Base-by-base conservation (phyloP, 2,329 filamentous ascomycete species). In the Lecanicillium sp. region DNA sequence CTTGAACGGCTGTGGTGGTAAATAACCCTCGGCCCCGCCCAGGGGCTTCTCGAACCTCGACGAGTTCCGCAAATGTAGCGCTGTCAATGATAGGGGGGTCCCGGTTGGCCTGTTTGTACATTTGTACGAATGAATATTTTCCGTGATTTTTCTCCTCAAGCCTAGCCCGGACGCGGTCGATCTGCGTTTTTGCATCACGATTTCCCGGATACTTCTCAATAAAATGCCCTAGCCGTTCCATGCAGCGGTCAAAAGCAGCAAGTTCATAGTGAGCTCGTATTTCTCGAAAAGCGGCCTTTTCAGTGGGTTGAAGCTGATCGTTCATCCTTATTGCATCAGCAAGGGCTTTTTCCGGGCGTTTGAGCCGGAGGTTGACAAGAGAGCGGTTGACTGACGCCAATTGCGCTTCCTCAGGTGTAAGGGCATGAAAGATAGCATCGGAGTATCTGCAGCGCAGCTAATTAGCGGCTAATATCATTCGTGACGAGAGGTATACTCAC, bases 11-110 rank as follows among this genome's bases (percentile, higher is more conserved):
- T 17, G 62, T 59, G 1, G 68, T 75, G 0, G 71, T 73, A 54
- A 79, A 81, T 0, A 80, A 58, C 0, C 77, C 77, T 2, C 67
- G 65, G 2, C 75, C 76, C 15, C 67, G 63, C 8, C 60, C 67
- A 1, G 59, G 56, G 1, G 71, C 69, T 6, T 57, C 36, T 27
- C 63, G 68, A 0, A 78, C 54, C 36, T 64, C 58, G 1, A 77
- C 69, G 0, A 67, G 65, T 0, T 58, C 61, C 7, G 62, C 62
- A 51, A 67, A 79, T 2, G 68, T 75, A 0, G 71, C 73, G 48
- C 65, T 70, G 52, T 79, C 74, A 2, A 78, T 55, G 5, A 66
- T 48, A 0, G 73, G 70, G 3, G 69, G 66, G 0, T 54, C 58
- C n/a, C 49, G 47, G n/a, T 55, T 49, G 2, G 67, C 64, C 24